These are phyloP conservation scores for Lenzites betulinus DNA, from an alignment of 768 basidiomycete genomes.

Conservation along the genomic window DNA sequence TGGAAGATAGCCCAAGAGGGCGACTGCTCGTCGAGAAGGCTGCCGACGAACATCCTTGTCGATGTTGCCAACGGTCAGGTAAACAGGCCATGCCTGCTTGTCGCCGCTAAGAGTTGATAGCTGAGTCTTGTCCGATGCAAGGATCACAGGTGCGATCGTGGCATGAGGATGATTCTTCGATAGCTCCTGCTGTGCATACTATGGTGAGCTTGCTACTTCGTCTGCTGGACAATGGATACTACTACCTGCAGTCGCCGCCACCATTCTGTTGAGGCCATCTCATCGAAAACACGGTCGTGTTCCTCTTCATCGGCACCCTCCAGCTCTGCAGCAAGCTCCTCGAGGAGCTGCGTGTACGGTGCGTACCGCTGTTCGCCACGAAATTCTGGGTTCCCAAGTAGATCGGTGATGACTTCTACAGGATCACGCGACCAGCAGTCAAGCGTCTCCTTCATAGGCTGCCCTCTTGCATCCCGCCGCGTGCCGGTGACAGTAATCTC, in stretches of 20 bases:
- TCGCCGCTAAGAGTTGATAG: conserved; percentile 28
- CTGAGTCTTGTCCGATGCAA: conserved; percentile 35
- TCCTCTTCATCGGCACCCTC: no score
- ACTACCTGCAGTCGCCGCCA: background rate
- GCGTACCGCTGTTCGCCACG: no score
- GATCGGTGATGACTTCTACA: background rate
- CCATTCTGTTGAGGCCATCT: background rate
- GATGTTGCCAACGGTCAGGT: conserved; percentile 37
- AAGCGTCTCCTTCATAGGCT: background rate
- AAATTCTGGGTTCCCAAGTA: conserved; percentile 4
- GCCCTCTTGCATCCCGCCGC: background rate
- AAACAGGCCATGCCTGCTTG: conserved; percentile 36
- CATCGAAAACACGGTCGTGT: background rate
- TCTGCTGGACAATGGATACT: background rate
- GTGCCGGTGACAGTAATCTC: background rate
- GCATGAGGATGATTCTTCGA: no score
- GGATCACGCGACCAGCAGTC: background rate
- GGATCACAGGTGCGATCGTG: conserved; percentile 30
- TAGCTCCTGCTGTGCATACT: no score
- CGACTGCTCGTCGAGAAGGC: conserved; percentile 16
- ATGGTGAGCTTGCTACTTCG: no score
- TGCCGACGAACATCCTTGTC: conserved; percentile 22
- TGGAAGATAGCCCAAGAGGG: conserved; percentile 35
- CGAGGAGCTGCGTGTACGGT: no score
- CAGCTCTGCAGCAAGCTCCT: background rate